Evolutionary conservation across 75 land plant species (phyloP), one percentile per base, ranked within the genome.

Genomic region (Pseudotsuga menziesii): DNA sequence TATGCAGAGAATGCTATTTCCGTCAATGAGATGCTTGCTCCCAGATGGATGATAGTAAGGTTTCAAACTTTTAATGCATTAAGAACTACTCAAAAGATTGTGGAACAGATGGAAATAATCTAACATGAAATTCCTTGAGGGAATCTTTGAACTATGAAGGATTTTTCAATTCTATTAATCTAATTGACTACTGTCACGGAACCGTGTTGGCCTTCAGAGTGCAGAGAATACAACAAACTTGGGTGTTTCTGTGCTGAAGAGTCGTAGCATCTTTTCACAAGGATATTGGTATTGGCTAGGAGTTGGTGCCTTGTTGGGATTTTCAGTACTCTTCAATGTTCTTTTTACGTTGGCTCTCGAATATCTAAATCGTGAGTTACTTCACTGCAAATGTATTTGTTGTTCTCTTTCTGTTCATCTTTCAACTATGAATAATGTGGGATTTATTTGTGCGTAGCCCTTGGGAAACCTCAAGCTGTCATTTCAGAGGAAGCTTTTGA

Each of bases 1-100:
- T 91, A 93, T 64, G 89, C 81, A 44, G 86, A 76, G 57, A 85
- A 85, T 81, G 88, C 91, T 22, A 58, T 87, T 41, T 60, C 80
- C 23, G 85, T 89, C 12, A 91, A 89, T 72, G 96, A 91, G 75
- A 74, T 89, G 62, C 70, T 77, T 71, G 83, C 90, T 64, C 84
- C 85, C 9, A 88, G 93, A 61, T 93, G 96, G 96, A 83, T 32
- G 35, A 66, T 66, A 25, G 70, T 66, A 35, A 35, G 75, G 15
- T 57, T 74, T 25, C 75, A 4, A 66, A 14, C 4, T 27, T 62
- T 63, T 63, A 32, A 32, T 63, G 67, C 5, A 63, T 32, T 32
- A 29, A 63, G 41, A 63, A 16, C 39, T 32, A 32, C 39, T 17
- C 32, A 27, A 15, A 66, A 26, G 25, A 61, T 23, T 23, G 25